Base-by-base conservation (phyloP, 1,284 basidiomycete species). In the Blastosporella zonata region DNA sequence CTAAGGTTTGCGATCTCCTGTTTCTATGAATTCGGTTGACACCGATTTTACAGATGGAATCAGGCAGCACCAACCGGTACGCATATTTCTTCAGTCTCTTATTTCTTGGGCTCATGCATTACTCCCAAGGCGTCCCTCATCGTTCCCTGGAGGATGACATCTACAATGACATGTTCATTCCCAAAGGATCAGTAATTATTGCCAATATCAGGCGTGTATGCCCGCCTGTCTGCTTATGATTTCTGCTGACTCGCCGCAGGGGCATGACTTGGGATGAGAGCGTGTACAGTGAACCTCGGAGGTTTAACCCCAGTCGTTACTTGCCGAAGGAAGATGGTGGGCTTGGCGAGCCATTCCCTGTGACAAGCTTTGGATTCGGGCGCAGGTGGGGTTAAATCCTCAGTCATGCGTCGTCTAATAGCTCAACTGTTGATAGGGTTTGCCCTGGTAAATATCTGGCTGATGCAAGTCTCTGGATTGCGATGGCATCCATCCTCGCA, bases 151-250 rank as follows among this genome's bases (percentile, higher is more conserved):
- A 62, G 33, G 61, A 63, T 28, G 62, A 63, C 39, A 45, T 58
- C 10, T 66, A 65, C 43, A 57, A 59, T 28, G 62, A 58, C 2
- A 63, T 63, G 58, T 58, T 61, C 34, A 67, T 67, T n/a, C 64
- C 63, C 12, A 49, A 46, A 27, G 53, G 49, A 6, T 51, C 63
- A 13, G 45, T 60, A 18, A 46, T 67, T 8, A 56, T 67, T 18
- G 55, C 58, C 0, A 67, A 67, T 25, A 38, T 44, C 23, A 41
- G 54, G 54, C 47, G 25, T 10, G 41, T 36, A 5, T 1, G 22
- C n/a, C 22, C 21, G 10, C 17, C 17, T 10, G 4, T 7, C 12
- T 37, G 20, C 12, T 22, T 13, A 2, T 22, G 15, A 10, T 10
- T 22, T 37, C 3, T 17, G 20, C 9, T 37, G 20, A 37, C 6